phyloP scores from a whole-genome alignment of 345 rosid genomes.

The Clarkia xantiana region DNA sequence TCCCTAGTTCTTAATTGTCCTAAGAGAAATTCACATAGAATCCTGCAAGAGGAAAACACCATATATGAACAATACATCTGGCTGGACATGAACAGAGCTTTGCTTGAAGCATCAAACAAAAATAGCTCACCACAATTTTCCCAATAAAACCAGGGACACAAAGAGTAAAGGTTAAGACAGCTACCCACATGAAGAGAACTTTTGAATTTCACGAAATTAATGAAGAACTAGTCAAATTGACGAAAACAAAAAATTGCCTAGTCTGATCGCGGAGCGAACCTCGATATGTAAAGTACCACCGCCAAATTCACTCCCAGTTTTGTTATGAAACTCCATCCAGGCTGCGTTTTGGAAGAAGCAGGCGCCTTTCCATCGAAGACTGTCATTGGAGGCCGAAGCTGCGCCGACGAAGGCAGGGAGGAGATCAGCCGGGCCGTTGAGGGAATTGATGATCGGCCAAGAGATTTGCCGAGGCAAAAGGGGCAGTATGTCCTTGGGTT shows the following conservation, averaged over 20 bases:
- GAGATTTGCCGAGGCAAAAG: slow-evolving; percentile 56
- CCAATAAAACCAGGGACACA: too few relatives aligned
- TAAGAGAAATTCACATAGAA: too few relatives aligned
- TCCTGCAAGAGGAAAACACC: too few relatives aligned
- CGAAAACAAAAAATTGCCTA: neutral
- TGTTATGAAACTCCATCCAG: slow-evolving; percentile 86
- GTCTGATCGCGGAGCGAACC: slow-evolving; percentile 19
- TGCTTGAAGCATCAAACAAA: too few relatives aligned
- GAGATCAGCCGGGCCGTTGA: slow-evolving; percentile 51
- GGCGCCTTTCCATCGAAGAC: slow-evolving; percentile 74
- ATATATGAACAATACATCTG: too few relatives aligned
- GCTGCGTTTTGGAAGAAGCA: slow-evolving; percentile 67
- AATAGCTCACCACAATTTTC: too few relatives aligned
- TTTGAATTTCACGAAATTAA: neutral
- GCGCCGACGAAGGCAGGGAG: slow-evolving; percentile 78
- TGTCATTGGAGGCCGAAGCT: slow-evolving; percentile 34
- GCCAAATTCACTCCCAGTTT: slow-evolving; percentile 62
- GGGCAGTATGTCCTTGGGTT: slow-evolving; percentile 61
- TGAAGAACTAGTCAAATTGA: neutral
- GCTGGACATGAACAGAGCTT: too few relatives aligned
- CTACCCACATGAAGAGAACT: neutral
- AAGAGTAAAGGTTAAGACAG: too few relatives aligned
- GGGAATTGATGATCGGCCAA: slow-evolving; percentile 65
- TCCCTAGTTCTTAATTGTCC: too few relatives aligned
- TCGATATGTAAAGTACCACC: slow-evolving; percentile 85